Evolutionary conservation across 2,329 filamentous ascomycete species (phyloP).

Genomic region (Fusarium irregulare): DNA sequence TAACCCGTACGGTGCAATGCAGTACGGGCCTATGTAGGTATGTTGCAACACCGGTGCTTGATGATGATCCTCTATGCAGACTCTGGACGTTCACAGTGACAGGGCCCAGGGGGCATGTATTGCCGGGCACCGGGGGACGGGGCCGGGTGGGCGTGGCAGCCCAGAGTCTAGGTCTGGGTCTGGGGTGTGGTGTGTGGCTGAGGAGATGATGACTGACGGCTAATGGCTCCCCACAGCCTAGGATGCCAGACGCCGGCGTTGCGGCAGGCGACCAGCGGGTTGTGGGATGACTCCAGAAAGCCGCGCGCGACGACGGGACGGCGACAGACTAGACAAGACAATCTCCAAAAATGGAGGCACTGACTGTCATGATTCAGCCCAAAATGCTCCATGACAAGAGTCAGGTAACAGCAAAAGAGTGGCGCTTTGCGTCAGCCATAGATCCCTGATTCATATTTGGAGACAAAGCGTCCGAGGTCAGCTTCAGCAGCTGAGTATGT

Average conservation of each 20-base stretch:
- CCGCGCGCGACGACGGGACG: constrained; percentile 24
- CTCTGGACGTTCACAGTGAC: constrained; percentile 27
- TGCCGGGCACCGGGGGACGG: constrained; percentile 42
- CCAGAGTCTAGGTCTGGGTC: constrained; percentile 9
- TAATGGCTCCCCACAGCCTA: constrained; percentile 33
- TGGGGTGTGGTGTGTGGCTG: constrained; percentile 35
- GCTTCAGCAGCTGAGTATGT: constrained; percentile 5
- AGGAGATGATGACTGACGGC: constrained; percentile 30
- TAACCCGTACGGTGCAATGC: background rate
- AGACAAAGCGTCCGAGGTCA: constrained; percentile 32
- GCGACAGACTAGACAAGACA: constrained; percentile 6
- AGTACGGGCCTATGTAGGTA: background rate
- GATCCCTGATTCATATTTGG: constrained; percentile 45
- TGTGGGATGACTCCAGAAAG: constrained; percentile 42
- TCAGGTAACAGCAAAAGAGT: constrained; percentile 39
- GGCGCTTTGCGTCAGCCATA: constrained; percentile 41
- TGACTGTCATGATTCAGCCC: constrained; percentile 19
- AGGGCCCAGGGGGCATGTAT: constrained; percentile 37
- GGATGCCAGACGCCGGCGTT: constrained; percentile 34
- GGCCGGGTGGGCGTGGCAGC: constrained; percentile 38
- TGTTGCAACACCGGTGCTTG: constrained; percentile 24
- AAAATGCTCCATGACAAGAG: constrained; percentile 32
- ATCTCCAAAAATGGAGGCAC: constrained; percentile 27
- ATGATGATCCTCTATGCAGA: constrained; percentile 42
- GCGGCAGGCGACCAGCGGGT: constrained; percentile 29